Conservation (phyloP, 129 eudicot genomes). For the Heracleum sosnowskyi region DNA sequence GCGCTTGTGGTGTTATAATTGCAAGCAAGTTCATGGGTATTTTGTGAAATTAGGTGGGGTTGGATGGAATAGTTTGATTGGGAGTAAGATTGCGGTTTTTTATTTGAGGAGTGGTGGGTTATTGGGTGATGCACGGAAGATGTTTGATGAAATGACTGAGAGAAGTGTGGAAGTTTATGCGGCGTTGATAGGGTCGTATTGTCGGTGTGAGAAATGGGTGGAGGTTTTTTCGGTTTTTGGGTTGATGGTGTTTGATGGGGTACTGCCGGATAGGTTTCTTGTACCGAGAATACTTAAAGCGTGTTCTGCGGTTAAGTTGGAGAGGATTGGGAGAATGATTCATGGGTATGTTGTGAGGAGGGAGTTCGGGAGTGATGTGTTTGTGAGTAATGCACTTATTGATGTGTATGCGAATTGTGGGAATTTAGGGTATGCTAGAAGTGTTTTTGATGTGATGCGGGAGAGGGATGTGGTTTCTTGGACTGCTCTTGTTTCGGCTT, state of each 20-base stretch:
- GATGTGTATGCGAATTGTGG: constrained; percentile 41
- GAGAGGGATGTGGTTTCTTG: constrained; percentile 38
- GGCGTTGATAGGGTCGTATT: constrained; percentile 15
- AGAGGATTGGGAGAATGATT: constrained; percentile 28
- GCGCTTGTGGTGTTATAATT: background rate
- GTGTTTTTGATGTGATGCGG: constrained; percentile 30
- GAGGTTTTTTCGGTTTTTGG: constrained; percentile 16
- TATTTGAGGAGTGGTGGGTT: constrained; percentile 12
- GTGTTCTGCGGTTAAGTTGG: constrained; percentile 16
- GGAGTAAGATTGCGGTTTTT: constrained; percentile 12
- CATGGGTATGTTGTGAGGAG: constrained; percentile 29
- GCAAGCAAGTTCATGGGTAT: constrained; percentile 22
- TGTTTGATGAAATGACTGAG: constrained; percentile 25
- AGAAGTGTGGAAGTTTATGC: constrained; percentile 17
- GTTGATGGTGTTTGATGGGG: constrained; percentile 24
- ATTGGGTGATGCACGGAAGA: constrained; percentile 19
- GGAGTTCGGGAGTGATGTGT: constrained; percentile 18
- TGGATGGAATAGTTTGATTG: constrained; percentile 9
- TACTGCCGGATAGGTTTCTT: constrained; percentile 25
- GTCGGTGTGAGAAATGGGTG: constrained; percentile 16
- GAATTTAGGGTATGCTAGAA: constrained; percentile 15
- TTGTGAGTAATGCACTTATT: constrained; percentile 33
- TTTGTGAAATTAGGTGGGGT: constrained; percentile 23
- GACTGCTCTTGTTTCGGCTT: constrained; percentile 45
- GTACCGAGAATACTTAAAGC: constrained; percentile 24